phyloP scores from a whole-genome alignment of 805 yeast species.

The Pichia eremophila region DNA sequence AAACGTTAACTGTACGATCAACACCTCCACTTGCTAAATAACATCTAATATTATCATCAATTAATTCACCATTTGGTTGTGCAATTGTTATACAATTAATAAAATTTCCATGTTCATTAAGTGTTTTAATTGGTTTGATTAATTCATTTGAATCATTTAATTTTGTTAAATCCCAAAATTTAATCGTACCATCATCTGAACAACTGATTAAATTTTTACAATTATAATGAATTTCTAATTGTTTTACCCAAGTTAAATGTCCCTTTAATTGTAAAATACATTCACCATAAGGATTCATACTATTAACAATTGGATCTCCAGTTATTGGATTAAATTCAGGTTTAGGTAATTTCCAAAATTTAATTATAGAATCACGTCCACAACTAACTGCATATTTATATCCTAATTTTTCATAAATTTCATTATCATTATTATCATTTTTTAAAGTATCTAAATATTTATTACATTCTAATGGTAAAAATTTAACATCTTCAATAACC shows the following conservation, averaged over 20 bases:
- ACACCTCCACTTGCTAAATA: constrained; percentile 56
- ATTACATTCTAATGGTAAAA: constrained; percentile 49
- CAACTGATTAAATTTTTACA: constrained; percentile 63
- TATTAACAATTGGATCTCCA: constrained; percentile 30
- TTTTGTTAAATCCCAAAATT: constrained; percentile 61
- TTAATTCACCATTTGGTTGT: constrained; percentile 25
- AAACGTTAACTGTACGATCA: constrained; percentile 45
- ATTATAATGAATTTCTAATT: constrained; percentile 61
- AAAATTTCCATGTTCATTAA: constrained; percentile 67
- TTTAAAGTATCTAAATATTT: constrained; percentile 35
- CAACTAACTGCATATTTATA: constrained; percentile 69
- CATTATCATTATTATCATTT: constrained; percentile 7
- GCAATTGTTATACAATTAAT: constrained; percentile 56
- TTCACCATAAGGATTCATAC: constrained; percentile 52
- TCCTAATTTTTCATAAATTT: constrained; percentile 33
- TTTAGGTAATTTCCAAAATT: constrained; percentile 69
- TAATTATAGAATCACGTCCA: constrained; percentile 67
- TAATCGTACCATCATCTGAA: constrained; percentile 70
- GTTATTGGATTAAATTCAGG: constrained; percentile 42
- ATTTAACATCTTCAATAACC: constrained; percentile 66
- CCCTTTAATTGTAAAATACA: constrained; percentile 52
- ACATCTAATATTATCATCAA: constrained; percentile 44
- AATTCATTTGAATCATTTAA: constrained; percentile 17
- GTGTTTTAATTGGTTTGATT: constrained; percentile 18
- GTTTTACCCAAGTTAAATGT: constrained; percentile 82